These are phyloP conservation scores for Trichoderma erinaceum DNA, from an alignment of 495 filamentous ascomycete species.

Conservation along the genomic window DNA sequence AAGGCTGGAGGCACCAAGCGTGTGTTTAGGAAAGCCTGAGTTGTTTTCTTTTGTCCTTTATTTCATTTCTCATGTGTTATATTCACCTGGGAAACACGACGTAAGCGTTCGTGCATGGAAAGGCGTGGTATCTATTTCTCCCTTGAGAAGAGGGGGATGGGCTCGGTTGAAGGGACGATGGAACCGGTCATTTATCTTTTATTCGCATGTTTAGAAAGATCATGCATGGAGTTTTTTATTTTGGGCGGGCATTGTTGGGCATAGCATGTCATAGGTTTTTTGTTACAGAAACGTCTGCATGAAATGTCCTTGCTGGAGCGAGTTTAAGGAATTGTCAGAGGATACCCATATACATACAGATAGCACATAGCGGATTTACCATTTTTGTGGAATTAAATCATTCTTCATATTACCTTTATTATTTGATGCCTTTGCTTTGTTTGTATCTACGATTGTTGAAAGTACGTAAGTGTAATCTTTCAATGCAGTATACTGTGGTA, in stretches of 20 bases:
- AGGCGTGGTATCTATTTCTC: background rate
- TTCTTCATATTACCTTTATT: background rate
- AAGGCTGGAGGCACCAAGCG: slow-evolving; percentile 45
- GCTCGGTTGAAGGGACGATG: background rate
- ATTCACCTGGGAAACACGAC: background rate
- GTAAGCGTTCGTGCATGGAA: background rate
- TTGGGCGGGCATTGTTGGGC: slow-evolving; percentile 6
- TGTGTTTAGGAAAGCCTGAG: slow-evolving; percentile 29
- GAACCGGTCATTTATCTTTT: background rate
- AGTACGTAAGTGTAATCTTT: background rate
- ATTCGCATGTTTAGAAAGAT: background rate
- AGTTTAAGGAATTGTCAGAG: background rate
- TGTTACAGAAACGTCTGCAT: slow-evolving; percentile 12
- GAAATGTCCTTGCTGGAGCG: slow-evolving; percentile 9
- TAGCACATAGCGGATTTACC: background rate
- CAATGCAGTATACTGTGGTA: background rate
- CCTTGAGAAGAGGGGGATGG: background rate
- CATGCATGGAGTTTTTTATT: slow-evolving; percentile 9
- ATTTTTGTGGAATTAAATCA: slow-evolving; percentile 7
- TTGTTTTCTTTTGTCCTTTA: background rate
- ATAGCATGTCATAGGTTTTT: slow-evolving; percentile 10
- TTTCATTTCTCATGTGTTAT: background rate
- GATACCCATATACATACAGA: slow-evolving; percentile 8
- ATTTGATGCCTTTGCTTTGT: background rate
- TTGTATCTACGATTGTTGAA: background rate